These are phyloP conservation scores for Gillenia trifoliata DNA, from an alignment of 306 rosid genomes.

Conservation along the genomic window DNA sequence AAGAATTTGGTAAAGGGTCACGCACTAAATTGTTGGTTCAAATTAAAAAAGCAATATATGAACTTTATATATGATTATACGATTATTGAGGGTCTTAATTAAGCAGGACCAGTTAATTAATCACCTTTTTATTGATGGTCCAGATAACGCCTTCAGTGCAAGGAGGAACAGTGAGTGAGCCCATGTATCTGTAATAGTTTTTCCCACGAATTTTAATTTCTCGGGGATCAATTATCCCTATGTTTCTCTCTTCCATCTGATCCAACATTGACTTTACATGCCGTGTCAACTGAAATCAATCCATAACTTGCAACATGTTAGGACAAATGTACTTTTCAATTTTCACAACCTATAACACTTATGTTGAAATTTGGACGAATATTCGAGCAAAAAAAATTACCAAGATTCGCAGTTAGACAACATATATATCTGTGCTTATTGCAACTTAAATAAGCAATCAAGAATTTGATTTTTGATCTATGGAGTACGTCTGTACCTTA, in stretches of 20 bases:
- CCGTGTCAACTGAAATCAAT: constrained; percentile 13
- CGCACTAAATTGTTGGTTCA: not conserved
- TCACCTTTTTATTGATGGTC: constrained; percentile 30
- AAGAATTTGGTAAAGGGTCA: not conserved
- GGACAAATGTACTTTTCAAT: not conserved
- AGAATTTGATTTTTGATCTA: not conserved
- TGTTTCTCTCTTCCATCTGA: not conserved
- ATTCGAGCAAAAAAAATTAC: too few species aligned
- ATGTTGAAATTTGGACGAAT: too few species aligned
- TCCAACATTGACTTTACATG: constrained; percentile 14
- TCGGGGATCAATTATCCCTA: constrained; percentile 23
- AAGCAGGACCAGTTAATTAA: not conserved
- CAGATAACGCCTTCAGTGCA: constrained; percentile 36
- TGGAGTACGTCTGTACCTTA: constrained; percentile 13
- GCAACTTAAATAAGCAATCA: not conserved
- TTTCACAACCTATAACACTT: too few species aligned
- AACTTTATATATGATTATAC: too few species aligned
- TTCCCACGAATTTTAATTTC: constrained; percentile 3
- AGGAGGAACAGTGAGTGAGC: constrained; percentile 42
- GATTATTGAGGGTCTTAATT: not conserved
- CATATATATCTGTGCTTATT: too few species aligned
- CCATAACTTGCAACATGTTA: not conserved
- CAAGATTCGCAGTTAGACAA: too few species aligned
- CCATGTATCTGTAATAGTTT: constrained; percentile 30
- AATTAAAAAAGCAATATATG: not conserved